phyloP scores from a whole-genome alignment of 352 stramenopile genomes.

The Thalassiosira hispida region DNA sequence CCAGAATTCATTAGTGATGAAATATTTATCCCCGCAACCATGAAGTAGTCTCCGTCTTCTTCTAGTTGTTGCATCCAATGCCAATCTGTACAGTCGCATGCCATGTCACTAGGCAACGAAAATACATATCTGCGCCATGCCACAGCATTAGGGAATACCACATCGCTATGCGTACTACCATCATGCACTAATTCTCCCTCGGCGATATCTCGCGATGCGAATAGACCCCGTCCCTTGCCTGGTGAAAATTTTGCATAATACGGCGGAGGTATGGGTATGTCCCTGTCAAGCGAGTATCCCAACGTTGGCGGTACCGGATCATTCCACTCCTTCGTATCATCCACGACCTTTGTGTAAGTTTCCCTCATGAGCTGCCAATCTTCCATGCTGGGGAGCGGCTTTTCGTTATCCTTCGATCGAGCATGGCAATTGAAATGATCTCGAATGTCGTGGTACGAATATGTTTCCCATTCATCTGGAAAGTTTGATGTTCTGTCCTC shows the following conservation, averaged over 20 bases:
- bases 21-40: conserved; percentile 1
- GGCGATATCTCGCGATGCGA: conserved; percentile 21
- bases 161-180: neutral
- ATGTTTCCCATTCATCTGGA: no score
- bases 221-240: conserved; percentile 42
- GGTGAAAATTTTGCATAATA: conserved; percentile 13
- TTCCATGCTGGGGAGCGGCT: no score
- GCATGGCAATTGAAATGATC: no score
- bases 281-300: no score
- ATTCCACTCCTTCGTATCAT: no score
- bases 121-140: conserved; percentile 10
- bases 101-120: neutral
- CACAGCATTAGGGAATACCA: neutral
- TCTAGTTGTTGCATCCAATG: conserved; percentile 7
- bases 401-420: no score
- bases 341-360: no score
- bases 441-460: no score
- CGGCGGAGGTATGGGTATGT: neutral
- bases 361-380: no score
- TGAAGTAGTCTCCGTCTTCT: neutral
- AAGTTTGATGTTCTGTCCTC: no score
- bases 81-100: conserved; percentile 10
- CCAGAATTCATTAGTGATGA: conserved; percentile 5
- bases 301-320: no score
- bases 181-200: conserved; percentile 22